These are phyloP conservation scores for Salvia sclarea DNA, from an alignment of 305 asterid genomes.

Conservation along the genomic window DNA sequence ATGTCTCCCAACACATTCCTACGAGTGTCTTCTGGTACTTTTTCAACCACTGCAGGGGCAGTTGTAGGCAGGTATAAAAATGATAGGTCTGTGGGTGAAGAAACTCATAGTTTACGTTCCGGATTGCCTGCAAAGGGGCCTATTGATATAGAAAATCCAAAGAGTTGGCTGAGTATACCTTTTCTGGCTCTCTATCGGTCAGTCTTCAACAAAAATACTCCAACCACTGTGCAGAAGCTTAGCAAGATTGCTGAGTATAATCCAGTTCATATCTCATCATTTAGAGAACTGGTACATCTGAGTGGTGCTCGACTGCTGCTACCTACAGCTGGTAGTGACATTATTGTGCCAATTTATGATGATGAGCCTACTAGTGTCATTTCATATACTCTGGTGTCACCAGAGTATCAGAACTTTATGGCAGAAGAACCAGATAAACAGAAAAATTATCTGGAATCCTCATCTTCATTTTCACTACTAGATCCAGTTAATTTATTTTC, in stretches of 20 bases:
- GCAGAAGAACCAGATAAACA: conserved; percentile 54
- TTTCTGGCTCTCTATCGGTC: conserved; percentile 49
- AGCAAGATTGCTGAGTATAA: conserved; percentile 49
- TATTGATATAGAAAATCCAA: conserved; percentile 48
- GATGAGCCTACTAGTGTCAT: conserved; percentile 87
- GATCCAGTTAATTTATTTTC: conserved; percentile 57
- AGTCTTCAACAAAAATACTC: conserved; percentile 42
- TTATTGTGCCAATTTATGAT: conserved; percentile 73
- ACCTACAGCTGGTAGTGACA: conserved; percentile 52
- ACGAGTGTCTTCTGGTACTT: conserved; percentile 37
- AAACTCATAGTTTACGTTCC: conserved; percentile 31
- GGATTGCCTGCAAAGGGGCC: conserved; percentile 42
- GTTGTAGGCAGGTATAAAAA: conserved; percentile 34
- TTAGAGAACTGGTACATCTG: conserved; percentile 56
- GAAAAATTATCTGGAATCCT: conserved; percentile 48
- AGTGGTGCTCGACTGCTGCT: conserved; percentile 71
- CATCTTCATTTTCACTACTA: conserved; percentile 55
- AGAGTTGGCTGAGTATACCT: conserved; percentile 54
- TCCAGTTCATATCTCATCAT: conserved; percentile 63
- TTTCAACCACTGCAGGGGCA: conserved; percentile 35
- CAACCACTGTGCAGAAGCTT: conserved; percentile 45
- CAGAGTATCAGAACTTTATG: conserved; percentile 55
- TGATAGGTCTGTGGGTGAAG: conserved; percentile 36
- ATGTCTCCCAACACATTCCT: conserved; percentile 36
- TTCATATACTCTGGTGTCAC: conserved; percentile 68